Conservation (phyloP, 371 early-diverging fungal genomes). For the Smittium mucronatum region DNA sequence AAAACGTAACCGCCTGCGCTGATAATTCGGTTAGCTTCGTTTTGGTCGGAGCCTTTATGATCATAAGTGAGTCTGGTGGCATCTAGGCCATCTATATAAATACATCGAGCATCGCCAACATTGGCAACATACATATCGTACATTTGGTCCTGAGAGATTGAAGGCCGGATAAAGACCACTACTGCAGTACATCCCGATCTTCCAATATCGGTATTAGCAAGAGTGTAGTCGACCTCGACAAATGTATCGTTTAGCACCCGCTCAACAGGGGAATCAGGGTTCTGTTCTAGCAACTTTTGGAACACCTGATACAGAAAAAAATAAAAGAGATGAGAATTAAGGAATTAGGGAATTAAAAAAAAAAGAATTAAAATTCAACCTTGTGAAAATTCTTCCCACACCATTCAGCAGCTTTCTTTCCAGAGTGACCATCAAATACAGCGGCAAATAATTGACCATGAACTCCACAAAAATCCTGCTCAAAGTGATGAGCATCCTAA, state of each 20-base stretch:
- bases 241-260: slow-evolving; percentile 76
- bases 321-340: not conserved
- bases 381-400: slow-evolving; percentile 82
- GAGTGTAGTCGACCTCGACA: slow-evolving; percentile 60
- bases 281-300: slow-evolving; percentile 34
- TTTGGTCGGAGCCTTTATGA: slow-evolving; percentile 88
- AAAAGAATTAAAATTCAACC: slow-evolving; percentile 26
- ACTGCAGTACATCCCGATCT: slow-evolving; percentile 89
- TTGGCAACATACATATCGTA: slow-evolving; percentile 76
- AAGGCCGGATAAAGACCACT: slow-evolving; percentile 57
- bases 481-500: slow-evolving; percentile 81
- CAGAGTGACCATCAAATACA: slow-evolving; percentile 97
- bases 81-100: slow-evolving; percentile 67
- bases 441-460: slow-evolving; percentile 84
- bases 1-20: slow-evolving; percentile 92
- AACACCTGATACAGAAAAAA: slow-evolving; percentile 38
- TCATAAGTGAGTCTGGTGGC: slow-evolving; percentile 90
- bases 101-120: slow-evolving; percentile 92
- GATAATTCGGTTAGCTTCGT: slow-evolving; percentile 75
- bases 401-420: slow-evolving; percentile 89
- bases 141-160: slow-evolving; percentile 21
- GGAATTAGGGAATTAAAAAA: not conserved
- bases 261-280: slow-evolving; percentile 44
- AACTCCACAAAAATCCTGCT: slow-evolving; percentile 64
- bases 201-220: slow-evolving; percentile 45